Evolutionary conservation across 495 filamentous ascomycete genomes (phyloP).

Genomic region (Pseudomonodictys pantanalensis): DNA sequence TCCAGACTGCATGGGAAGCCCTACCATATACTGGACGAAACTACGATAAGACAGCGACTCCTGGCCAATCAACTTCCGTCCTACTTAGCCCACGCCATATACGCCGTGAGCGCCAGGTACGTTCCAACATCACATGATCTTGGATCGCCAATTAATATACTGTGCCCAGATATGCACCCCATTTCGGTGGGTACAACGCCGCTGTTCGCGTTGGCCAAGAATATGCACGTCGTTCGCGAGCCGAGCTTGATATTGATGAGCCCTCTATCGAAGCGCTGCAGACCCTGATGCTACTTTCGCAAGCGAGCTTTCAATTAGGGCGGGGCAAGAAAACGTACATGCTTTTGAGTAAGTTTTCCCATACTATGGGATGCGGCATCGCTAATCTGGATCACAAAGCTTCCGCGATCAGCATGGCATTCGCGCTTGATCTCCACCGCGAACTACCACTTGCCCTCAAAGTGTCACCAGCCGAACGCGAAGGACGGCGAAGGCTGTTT

Average conservation of each 20-base stretch:
- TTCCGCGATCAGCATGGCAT: slow-evolving; percentile 74
- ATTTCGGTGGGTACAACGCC: slow-evolving; percentile 58
- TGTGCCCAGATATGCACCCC: slow-evolving; percentile 58
- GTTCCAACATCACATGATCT: slow-evolving; percentile 27
- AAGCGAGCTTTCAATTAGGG: slow-evolving; percentile 71
- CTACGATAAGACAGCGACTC: slow-evolving; percentile 62
- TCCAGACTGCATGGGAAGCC: slow-evolving; percentile 72
- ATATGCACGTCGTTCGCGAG: slow-evolving; percentile 63
- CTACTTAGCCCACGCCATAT: slow-evolving; percentile 66
- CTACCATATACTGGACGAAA: slow-evolving; percentile 73
- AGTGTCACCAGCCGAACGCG: slow-evolving; percentile 60
- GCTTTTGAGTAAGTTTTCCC: slow-evolving; percentile 61
- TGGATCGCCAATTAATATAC: slow-evolving; percentile 12
- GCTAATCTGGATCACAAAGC: slow-evolving; percentile 46
- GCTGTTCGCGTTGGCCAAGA: slow-evolving; percentile 60
- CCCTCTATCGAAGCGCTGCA: slow-evolving; percentile 74
- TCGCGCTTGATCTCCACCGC: slow-evolving; percentile 73
- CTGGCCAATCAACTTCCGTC: slow-evolving; percentile 62
- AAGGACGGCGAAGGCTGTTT: slow-evolving; percentile 71
- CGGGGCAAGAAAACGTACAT: slow-evolving; percentile 83
- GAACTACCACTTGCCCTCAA: slow-evolving; percentile 58
- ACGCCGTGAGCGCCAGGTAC: slow-evolving; percentile 68
- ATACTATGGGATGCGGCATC: slow-evolving; percentile 14
- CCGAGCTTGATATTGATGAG: slow-evolving; percentile 71
- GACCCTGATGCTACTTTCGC: slow-evolving; percentile 69